Evolutionary conservation across 345 rosid species (phyloP).

Genomic region (Microcos paniculata): DNA sequence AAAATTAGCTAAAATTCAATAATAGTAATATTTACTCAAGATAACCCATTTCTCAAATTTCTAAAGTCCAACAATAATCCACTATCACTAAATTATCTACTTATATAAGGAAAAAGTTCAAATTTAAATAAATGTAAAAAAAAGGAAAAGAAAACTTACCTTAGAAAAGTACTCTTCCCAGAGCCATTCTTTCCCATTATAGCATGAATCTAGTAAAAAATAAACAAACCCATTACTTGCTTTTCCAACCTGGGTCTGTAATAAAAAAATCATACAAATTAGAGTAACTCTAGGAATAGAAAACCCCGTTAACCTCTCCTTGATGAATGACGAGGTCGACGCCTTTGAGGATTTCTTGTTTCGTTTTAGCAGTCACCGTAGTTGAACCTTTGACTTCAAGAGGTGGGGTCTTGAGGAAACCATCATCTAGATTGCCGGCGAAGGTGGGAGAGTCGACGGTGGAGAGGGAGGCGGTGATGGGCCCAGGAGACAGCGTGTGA

Average conservation of each 20-base stretch:
- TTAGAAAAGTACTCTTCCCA: conserved; percentile 96
- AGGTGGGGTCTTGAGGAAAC: conserved; percentile 45
- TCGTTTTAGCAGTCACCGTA: conserved; percentile 72
- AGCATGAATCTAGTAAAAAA: conserved; percentile 67
- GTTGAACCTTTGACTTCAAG: conserved; percentile 78
- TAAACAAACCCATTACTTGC: not conserved
- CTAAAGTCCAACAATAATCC: no score
- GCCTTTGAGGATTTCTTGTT: conserved; percentile 84
- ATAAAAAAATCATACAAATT: not conserved
- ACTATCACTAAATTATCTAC: not conserved
- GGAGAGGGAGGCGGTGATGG: not conserved
- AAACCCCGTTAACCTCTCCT: conserved; percentile 70
- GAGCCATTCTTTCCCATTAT: conserved; percentile 99
- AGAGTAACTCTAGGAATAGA: not conserved
- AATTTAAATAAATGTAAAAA: no score
- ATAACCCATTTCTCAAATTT: no score
- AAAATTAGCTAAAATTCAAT: no score
- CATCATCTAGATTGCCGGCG: not conserved
- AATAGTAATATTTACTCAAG: no score
- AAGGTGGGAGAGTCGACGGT: conserved; percentile 5
- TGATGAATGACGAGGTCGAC: conserved; percentile 66
- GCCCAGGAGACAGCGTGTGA: not conserved
- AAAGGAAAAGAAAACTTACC: conserved; percentile 35
- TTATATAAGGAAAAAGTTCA: not conserved
- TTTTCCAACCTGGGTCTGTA: not conserved